Evolutionary conservation across 2,329 filamentous ascomycete species (phyloP), one percentile per base, ranked within the genome.

Genomic region (Microsporum ferrugineum): DNA sequence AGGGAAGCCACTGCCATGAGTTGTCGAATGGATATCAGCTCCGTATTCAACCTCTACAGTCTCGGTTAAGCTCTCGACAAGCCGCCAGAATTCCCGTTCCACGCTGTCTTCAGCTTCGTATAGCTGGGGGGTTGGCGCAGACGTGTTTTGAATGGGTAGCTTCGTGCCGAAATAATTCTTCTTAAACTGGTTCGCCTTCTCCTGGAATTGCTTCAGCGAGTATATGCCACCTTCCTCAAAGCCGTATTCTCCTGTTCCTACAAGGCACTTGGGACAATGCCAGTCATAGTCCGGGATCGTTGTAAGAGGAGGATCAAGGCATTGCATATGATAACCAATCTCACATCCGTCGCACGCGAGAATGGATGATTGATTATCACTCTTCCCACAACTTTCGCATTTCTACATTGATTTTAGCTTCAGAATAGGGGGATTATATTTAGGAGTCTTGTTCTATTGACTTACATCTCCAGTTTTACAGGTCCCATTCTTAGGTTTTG

Each of bases 31-130:
- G 59, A 99, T 96, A 69, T 99, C 94, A 7, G 94, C 94, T 43
- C 94, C 94, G 69, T 99, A 99, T 71, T 99, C 94, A 1, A 99
- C 94, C 72, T 97, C 94, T 0, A 97, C 91, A 0, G 91, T 95
- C 73, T 97, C 94, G 64, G 95, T 92, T 58, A 96, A 81, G 68
- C 91, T 95, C 56, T 94, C 89, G 0, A 97, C 94, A 6, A 97
- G 81, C 67, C 90, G 84, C 94, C 94, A 99, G 72, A 99, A 99
- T 71, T 99, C 94, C 23, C 86, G 85, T 75, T 99, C 94, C 2
- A 99, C 89, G 66, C 97, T 94, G 64, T 97, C 91, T 71, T 99
- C 94, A 0, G 89, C 91, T 34, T 96, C 88, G 0, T 88, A 87
- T 45, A 86, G 83, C 65, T 88, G 85, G 34, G 86, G 88, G 66